Evolutionary conservation across 371 early-diverging fungal genomes (phyloP).

Genomic region (Basidiobolus meristosporus): DNA sequence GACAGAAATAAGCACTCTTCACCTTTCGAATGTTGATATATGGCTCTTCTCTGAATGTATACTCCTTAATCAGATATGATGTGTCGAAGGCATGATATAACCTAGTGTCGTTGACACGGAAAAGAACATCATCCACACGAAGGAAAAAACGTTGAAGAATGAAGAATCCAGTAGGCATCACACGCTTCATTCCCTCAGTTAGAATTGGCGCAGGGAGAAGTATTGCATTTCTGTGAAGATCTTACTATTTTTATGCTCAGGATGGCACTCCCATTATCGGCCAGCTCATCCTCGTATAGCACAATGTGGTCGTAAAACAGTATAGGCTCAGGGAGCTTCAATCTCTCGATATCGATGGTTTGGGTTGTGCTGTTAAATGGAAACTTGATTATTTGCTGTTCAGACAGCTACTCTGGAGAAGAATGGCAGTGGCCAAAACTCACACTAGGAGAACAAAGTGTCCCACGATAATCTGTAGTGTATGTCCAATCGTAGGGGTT

Average conservation of each 20-base stretch:
- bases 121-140: conserved; percentile 84
- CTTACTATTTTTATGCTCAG: conserved; percentile 61
- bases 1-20: too few relatives aligned
- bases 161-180: conserved; percentile 83
- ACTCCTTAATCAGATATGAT: conserved; percentile 44
- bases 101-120: conserved; percentile 74
- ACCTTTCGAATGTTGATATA: conserved; percentile 31
- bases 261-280: conserved; percentile 80
- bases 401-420: not conserved
- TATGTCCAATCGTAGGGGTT: conserved; percentile 95
- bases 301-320: conserved; percentile 78
- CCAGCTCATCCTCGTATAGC: conserved; percentile 89
- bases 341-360: conserved; percentile 48
- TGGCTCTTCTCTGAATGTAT: conserved; percentile 34
- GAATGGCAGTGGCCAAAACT: conserved; percentile 1
- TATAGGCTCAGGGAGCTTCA: conserved; percentile 65
- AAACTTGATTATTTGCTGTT: not conserved
- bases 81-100: conserved; percentile 70
- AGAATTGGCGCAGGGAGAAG: not conserved
- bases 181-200: conserved; percentile 25
- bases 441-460: conserved; percentile 6
- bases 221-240: conserved; percentile 1
- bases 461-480: conserved; percentile 57
- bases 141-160: conserved; percentile 73
- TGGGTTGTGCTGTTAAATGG: conserved; percentile 8